Evolutionary conservation across 2,329 filamentous ascomycete species (phyloP), one percentile per base, ranked within the genome.

Genomic region (Blastomyces parvus): DNA sequence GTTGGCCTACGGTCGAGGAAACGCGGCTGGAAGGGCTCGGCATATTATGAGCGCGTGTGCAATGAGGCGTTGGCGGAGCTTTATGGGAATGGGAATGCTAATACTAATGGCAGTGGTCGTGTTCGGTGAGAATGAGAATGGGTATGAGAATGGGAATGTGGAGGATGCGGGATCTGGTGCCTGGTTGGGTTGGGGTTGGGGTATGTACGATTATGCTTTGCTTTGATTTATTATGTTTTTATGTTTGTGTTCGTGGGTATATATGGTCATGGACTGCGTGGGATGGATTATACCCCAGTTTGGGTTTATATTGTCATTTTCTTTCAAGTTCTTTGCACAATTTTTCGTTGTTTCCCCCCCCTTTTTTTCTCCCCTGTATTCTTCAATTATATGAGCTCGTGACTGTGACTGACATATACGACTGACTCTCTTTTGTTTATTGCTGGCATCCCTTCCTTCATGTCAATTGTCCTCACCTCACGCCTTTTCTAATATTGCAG

Each of bases 1-100:
- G 72, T 78, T 42, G 75, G 77, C 3, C 64, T 78, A 58, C 71
- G 67, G 27, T 71, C 71, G 3, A 57, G 64, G 25, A 63, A 64
- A n/a, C 69, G 72, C 25, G 69, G 70, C 2, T 77, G 75, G 72
- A 78, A 77, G 62, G 75, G 73, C 0, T 62, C 68, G 17, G 69
- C 70, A 36, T 75, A 76, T 61, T 79, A 79, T 64, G 67, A 73
- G 58, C 67, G 69, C 6, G 69, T 76, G 25, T 78, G 77, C 57
- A 69, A 66, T 33, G 67, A 70, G 60, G 73, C 74, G 3, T 62
- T 79, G 70, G 72, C 68, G 11, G 76, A 78, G 64, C 64, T 77
- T 53, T 73, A 72, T 64, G 65, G 71, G 52, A 48, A 48, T 48
- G 44, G 7, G 44, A 48, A 25, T 48, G 44, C n/a, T 6, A 25